Conservation (phyloP, 1,139 yeast species). For the Diutina mesorugosa region DNA sequence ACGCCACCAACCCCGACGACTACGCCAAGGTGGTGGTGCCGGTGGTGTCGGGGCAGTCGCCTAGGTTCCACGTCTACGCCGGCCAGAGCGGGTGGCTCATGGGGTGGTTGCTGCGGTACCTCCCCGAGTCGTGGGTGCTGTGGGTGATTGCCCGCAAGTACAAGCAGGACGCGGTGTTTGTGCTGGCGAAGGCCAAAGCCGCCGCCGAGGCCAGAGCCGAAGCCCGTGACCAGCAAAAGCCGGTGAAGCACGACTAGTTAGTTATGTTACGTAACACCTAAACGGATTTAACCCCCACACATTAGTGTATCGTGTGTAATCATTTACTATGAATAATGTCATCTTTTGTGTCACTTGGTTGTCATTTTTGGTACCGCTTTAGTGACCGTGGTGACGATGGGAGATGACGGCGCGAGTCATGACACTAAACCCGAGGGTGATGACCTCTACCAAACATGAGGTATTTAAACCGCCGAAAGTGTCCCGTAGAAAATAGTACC, state of each 20-base stretch:
- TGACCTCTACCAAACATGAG: no score
- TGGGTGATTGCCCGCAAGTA: background rate
- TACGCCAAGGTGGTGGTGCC: background rate
- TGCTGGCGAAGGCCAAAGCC: background rate
- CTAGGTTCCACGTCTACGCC: background rate
- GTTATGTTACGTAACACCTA: no score
- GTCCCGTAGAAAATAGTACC: no score
- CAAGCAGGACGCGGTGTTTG: background rate
- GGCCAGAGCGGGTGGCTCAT: background rate
- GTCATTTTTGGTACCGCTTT: no score
- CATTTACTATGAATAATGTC: no score
- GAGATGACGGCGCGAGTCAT: no score
- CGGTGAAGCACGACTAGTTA: background rate
- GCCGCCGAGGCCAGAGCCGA: background rate
- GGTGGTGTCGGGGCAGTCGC: background rate
- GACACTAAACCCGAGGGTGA: no score
- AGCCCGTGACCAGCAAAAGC: background rate
- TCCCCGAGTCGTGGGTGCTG: background rate
- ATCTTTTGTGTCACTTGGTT: no score
- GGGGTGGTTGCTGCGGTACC: background rate
- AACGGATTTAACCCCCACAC: no score
- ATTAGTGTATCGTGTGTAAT: no score
- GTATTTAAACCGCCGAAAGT: no score
- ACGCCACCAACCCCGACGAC: background rate
- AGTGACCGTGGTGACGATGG: no score